phyloP scores from a whole-genome alignment of 352 stramenopile genomes.

The Phytopythium mirpurense region DNA sequence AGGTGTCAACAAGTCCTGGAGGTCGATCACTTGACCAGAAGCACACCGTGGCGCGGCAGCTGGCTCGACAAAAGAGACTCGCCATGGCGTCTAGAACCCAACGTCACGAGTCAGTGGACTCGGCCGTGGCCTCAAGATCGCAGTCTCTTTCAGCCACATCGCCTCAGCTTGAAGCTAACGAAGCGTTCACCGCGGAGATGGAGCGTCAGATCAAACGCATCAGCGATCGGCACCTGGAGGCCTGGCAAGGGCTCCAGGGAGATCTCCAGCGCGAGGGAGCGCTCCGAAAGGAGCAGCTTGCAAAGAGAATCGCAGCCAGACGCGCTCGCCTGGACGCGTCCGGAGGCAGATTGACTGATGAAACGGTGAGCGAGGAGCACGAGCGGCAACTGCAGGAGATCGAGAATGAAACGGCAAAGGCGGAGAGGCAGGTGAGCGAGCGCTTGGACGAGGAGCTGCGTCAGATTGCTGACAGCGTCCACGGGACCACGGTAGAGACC shows the following conservation, averaged over 20 bases:
- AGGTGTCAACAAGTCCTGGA: neutral
- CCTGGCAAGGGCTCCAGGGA: conserved; percentile 20
- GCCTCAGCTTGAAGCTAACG: neutral
- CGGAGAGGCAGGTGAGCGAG: conserved; percentile 16
- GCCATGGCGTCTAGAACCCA: neutral
- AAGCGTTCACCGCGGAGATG: conserved; percentile 16
- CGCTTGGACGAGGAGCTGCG: conserved; percentile 21
- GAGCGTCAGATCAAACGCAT: conserved; percentile 29
- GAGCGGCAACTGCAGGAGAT: conserved; percentile 11
- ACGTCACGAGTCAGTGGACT: neutral
- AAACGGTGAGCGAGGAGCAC: conserved; percentile 5
- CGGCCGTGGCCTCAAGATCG: neutral
- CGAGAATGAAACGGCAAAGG: conserved; percentile 10
- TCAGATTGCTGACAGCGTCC: conserved; percentile 17
- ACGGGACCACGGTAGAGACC: conserved; percentile 11
- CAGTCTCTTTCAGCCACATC: neutral
- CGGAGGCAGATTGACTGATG: neutral
- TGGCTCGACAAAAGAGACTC: neutral
- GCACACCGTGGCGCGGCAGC: neutral
- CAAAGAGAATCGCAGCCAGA: conserved; percentile 13
- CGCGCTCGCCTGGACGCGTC: conserved; percentile 4
- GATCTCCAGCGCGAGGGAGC: conserved; percentile 20
- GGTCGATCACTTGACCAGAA: neutral
- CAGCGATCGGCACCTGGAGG: conserved; percentile 15
- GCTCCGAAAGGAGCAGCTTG: conserved; percentile 13